Evolutionary conservation across 2,329 filamentous ascomycete genomes (phyloP).

Genomic region (Colletotrichum limetticola): DNA sequence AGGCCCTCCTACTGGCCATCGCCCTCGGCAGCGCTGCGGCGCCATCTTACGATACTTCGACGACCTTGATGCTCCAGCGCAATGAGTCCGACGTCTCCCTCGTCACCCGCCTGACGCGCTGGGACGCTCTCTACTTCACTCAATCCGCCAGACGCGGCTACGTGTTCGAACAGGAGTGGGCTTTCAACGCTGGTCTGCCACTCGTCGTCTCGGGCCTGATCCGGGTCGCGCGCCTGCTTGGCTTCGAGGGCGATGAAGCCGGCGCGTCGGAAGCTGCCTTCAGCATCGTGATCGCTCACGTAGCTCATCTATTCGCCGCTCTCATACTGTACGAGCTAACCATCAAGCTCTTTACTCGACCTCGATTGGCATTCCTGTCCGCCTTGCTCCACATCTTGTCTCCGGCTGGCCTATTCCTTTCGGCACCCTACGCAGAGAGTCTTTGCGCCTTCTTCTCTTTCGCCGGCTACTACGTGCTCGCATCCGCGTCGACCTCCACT

Average conservation of each 20-base stretch:
- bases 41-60: slow-evolving; percentile 84
- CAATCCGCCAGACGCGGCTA: slow-evolving; percentile 72
- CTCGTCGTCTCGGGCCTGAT: slow-evolving; percentile 50
- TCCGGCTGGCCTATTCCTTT: slow-evolving; percentile 90
- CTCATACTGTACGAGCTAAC: slow-evolving; percentile 77
- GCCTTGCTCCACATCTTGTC: slow-evolving; percentile 83
- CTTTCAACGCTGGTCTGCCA: slow-evolving; percentile 71
- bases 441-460: slow-evolving; percentile 83
- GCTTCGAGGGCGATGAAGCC: slow-evolving; percentile 32
- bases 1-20: slow-evolving; percentile 71
- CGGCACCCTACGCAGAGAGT: slow-evolving; percentile 85
- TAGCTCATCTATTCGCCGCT: slow-evolving; percentile 81
- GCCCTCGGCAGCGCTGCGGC: slow-evolving; percentile 60
- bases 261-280: slow-evolving; percentile 56
- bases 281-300: slow-evolving; percentile 75
- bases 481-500: slow-evolving; percentile 57
- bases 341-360: slow-evolving; percentile 60
- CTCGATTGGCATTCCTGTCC: slow-evolving; percentile 73
- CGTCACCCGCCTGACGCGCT: slow-evolving; percentile 72
- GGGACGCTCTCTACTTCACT: slow-evolving; percentile 85
- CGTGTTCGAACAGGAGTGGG: slow-evolving; percentile 86
- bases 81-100: slow-evolving; percentile 47
- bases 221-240: slow-evolving; percentile 41
- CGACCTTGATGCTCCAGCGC: slow-evolving; percentile 54
- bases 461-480: slow-evolving; percentile 76